phyloP scores from a whole-genome alignment of 73 alveolate species.

The Paramecium pentaurelia region DNA sequence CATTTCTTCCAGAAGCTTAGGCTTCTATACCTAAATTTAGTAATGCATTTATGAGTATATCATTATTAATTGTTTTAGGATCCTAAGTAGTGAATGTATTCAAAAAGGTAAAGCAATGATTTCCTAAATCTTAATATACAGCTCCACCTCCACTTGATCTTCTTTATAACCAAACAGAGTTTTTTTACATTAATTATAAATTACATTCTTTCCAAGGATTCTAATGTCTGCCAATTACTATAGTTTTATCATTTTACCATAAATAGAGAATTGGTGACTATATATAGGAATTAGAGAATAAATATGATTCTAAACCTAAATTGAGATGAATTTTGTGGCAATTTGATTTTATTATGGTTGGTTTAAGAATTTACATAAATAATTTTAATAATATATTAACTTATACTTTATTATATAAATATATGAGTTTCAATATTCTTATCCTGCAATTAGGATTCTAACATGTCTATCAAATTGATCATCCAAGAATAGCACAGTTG shows the following conservation, averaged over 20 bases:
- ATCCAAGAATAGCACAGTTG: neutral
- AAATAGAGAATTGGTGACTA: conserved; percentile 53
- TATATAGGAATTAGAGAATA: neutral
- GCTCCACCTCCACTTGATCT: conserved; percentile 94
- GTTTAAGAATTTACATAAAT: neutral
- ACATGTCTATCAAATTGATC: conserved; percentile 29
- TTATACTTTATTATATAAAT: neutral
- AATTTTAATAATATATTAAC: neutral
- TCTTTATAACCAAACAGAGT: conserved; percentile 70
- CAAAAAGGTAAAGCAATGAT: conserved; percentile 81
- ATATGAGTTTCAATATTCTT: neutral
- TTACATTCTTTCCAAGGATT: conserved; percentile 94
- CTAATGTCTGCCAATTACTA: conserved; percentile 91
- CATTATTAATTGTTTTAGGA: conserved; percentile 81
- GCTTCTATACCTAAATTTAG: conserved; percentile 67
- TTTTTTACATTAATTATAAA: conserved; percentile 67
- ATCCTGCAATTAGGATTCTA: neutral
- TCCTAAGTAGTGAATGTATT: conserved; percentile 65
- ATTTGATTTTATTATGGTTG: neutral
- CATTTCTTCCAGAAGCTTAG: conserved; percentile 89
- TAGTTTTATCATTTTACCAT: conserved; percentile 80
- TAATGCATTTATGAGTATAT: conserved; percentile 72
- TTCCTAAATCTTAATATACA: conserved; percentile 80
- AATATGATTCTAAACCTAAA: neutral
- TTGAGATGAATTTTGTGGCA: neutral